Conservation (phyloP, 2,329 filamentous ascomycete genomes). For the Exophiala aquamarina region DNA sequence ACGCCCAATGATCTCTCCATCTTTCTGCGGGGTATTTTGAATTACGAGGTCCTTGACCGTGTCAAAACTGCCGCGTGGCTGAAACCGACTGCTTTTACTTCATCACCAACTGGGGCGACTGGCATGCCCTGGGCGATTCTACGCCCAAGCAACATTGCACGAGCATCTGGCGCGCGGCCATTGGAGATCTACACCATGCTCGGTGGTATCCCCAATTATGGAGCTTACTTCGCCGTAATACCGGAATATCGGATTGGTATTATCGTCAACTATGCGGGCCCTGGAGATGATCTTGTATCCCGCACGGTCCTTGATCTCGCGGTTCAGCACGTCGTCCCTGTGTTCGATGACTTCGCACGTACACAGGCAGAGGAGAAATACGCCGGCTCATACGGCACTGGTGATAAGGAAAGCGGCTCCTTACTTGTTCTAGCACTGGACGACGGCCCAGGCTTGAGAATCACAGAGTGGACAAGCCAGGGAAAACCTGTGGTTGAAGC, state of each 20-base stretch:
- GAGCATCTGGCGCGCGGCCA: conserved; percentile 1
- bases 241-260: conserved; percentile 11
- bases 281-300: background rate
- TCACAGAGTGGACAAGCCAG: conserved; percentile 3
- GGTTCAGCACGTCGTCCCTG: conserved; percentile 6
- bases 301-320: background rate
- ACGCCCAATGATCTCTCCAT: conserved; percentile 38
- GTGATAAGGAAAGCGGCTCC: background rate
- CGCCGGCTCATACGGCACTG: conserved; percentile 3
- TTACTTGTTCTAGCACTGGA: conserved; percentile 4
- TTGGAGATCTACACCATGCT: conserved; percentile 11
- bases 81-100: conserved; percentile 36
- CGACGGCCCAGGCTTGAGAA: conserved; percentile 8
- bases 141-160: conserved; percentile 30
- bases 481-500: conserved; percentile 4
- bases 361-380: conserved; percentile 6
- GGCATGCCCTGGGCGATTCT: conserved; percentile 43
- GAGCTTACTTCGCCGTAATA: conserved; percentile 5
- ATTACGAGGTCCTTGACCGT: conserved; percentile 36
- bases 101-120: conserved; percentile 37
- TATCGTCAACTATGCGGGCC: conserved; percentile 1
- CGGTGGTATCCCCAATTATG: conserved; percentile 1
- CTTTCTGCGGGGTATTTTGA: conserved; percentile 33
- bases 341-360: conserved; percentile 6
- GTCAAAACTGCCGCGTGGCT: conserved; percentile 40